Conservation (phyloP, 1,139 yeast species). For the Lodderomyces margitis region DNA sequence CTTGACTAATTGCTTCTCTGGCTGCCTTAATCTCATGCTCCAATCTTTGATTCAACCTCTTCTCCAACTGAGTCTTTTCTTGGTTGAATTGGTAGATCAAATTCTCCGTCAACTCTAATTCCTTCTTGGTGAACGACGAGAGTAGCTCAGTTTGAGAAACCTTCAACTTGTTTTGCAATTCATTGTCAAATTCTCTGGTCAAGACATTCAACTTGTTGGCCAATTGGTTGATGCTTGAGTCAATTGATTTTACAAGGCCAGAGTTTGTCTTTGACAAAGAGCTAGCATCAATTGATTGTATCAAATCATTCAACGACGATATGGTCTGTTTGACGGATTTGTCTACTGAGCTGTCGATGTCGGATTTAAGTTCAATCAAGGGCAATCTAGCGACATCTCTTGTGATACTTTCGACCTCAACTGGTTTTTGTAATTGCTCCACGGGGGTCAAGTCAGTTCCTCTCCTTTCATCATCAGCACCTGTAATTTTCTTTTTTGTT, state of each 20-base stretch:
- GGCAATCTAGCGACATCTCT: constrained; percentile 37
- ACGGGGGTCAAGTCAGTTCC: constrained; percentile 32
- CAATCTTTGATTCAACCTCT: constrained; percentile 60
- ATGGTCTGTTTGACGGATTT: constrained; percentile 48
- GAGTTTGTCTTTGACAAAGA: constrained; percentile 30
- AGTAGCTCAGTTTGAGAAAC: constrained; percentile 50
- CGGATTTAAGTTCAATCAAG: constrained; percentile 28
- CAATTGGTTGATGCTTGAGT: constrained; percentile 32
- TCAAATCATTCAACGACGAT: constrained; percentile 51
- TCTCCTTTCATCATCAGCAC: constrained; percentile 6
- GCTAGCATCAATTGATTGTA: constrained; percentile 47
- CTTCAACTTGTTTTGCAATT: constrained; percentile 37
- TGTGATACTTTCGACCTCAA: constrained; percentile 35
- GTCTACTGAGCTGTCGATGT: constrained; percentile 30
- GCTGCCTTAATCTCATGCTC: constrained; percentile 67
- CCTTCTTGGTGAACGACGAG: constrained; percentile 55
- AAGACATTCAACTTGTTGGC: constrained; percentile 33
- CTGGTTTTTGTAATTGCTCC: constrained; percentile 47
- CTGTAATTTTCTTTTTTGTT: constrained; percentile 31
- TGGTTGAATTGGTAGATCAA: constrained; percentile 47
- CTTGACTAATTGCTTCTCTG: constrained; percentile 63
- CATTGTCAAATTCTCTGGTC: constrained; percentile 43
- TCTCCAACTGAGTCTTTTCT: constrained; percentile 63
- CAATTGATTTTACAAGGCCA: constrained; percentile 29
- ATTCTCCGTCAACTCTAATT: constrained; percentile 49